A percentile compares a stretch with the other conserved stretches of the same genome.
phyloP scores from a whole-genome alignment of 148 eudicot genomes.

The Cornus controversa region DNA sequence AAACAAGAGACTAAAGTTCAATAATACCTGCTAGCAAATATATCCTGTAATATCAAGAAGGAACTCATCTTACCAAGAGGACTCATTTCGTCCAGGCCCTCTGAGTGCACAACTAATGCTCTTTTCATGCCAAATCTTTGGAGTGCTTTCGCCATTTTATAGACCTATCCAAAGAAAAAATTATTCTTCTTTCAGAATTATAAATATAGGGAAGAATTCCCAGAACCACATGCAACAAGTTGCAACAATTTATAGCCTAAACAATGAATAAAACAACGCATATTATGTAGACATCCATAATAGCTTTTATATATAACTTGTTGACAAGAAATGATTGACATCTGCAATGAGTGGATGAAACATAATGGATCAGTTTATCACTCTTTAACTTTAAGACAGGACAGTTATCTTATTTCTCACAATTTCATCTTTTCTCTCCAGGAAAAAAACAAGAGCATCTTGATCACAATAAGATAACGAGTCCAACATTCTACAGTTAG shows the following conservation, averaged over 20 bases:
- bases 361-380: too few relatives aligned
- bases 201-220: not conserved
- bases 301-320: too few relatives aligned
- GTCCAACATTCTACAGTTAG: too few relatives aligned
- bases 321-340: too few relatives aligned
- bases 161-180: constrained; percentile 43
- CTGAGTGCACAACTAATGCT: constrained; percentile 91
- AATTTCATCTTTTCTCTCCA: too few relatives aligned
- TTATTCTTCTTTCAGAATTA: not conserved
- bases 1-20: not conserved
- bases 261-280: not conserved
- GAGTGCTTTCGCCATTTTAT: constrained; percentile 90
- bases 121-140: constrained; percentile 97
- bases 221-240: constrained; percentile 1
- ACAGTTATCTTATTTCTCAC: too few relatives aligned
- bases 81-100: constrained; percentile 95
- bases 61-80: constrained; percentile 61
- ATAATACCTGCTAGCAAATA: not conserved
- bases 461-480: too few relatives aligned
- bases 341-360: too few relatives aligned
- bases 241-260: not conserved
- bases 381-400: too few relatives aligned
- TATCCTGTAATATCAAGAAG: not conserved
- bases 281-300: too few relatives aligned
- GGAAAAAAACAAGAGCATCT: too few relatives aligned